A percentile compares a stretch with the other conserved stretches of the same genome.
Evolutionary conservation across 2,329 filamentous ascomycete species (phyloP).

Genomic region (Claviceps africana): DNA sequence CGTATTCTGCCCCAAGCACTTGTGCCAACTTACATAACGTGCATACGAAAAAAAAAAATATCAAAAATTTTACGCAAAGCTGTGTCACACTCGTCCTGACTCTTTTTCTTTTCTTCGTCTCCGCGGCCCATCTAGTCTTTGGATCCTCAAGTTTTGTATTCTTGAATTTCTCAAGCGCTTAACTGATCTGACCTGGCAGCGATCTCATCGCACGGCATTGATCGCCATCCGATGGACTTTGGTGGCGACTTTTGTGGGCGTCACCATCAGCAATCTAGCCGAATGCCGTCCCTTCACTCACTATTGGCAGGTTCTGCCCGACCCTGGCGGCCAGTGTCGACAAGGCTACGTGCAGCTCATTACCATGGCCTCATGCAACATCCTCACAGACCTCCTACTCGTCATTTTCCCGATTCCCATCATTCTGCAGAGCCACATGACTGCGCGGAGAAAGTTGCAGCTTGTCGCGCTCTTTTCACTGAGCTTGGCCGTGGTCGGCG

Average conservation of each 20-base stretch:
- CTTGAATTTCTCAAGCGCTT: slow-evolving; percentile 84
- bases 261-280: slow-evolving; percentile 65
- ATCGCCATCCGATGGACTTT: slow-evolving; percentile 63
- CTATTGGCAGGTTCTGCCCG: slow-evolving; percentile 73
- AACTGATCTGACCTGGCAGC: slow-evolving; percentile 68
- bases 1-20: background rate
- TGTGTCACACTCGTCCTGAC: background rate
- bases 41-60: background rate
- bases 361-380: slow-evolving; percentile 79
- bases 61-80: background rate
- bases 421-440: slow-evolving; percentile 66
- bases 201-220: slow-evolving; percentile 58
- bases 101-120: background rate
- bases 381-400: slow-evolving; percentile 77
- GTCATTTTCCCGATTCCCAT: slow-evolving; percentile 83
- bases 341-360: slow-evolving; percentile 77
- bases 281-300: slow-evolving; percentile 68
- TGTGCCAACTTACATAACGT: background rate
- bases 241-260: slow-evolving; percentile 61
- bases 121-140: slow-evolving; percentile 47
- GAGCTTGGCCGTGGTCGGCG: slow-evolving; percentile 63
- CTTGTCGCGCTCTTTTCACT: slow-evolving; percentile 72
- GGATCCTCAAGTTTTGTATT: slow-evolving; percentile 81
- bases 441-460: slow-evolving; percentile 61
- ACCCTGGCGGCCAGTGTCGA: slow-evolving; percentile 74